A percentile compares a stretch with the other conserved stretches of the same genome.
These are phyloP conservation scores for Zizania latifolia DNA, from an alignment of 176 grass and related monocot species.

Conservation along the genomic window DNA sequence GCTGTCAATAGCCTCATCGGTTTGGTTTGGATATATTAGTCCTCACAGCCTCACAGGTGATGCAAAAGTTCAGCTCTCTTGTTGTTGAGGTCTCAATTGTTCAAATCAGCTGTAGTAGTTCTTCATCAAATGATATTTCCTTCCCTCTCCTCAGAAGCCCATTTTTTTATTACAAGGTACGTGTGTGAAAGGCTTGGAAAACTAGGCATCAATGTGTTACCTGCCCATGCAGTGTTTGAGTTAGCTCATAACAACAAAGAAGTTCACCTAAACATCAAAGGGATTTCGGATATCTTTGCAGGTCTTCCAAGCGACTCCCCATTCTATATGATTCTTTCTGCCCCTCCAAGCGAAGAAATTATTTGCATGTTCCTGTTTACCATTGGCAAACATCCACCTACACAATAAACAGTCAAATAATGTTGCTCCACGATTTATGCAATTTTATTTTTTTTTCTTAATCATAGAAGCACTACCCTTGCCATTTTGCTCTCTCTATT, in stretches of 20 bases:
- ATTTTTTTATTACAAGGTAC: conserved; percentile 5
- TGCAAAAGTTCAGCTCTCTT: not conserved
- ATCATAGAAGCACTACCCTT: not conserved
- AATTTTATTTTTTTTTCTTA: not conserved
- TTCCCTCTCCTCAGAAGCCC: conserved; percentile 26
- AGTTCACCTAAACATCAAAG: not conserved
- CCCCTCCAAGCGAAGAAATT: not conserved
- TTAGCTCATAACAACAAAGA: not conserved
- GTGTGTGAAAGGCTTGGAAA: conserved; percentile 21
- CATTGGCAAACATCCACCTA: not conserved
- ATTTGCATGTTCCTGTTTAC: not conserved
- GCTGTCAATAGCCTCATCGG: conserved; percentile 26
- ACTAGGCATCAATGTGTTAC: not conserved
- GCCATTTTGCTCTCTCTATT: not conserved
- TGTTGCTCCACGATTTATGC: not conserved
- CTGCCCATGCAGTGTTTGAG: not conserved
- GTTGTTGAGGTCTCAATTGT: not conserved
- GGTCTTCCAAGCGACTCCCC: not conserved
- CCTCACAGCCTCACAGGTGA: conserved; percentile 41
- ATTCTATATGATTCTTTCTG: not conserved
- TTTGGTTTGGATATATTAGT: conserved; percentile 38
- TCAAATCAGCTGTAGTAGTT: not conserved
- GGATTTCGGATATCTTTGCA: not conserved
- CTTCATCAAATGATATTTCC: not conserved
- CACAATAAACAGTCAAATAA: not conserved